These are phyloP conservation scores for Trypanosoma melophagium DNA, from an alignment of 208 protist species.

Conservation along the genomic window DNA sequence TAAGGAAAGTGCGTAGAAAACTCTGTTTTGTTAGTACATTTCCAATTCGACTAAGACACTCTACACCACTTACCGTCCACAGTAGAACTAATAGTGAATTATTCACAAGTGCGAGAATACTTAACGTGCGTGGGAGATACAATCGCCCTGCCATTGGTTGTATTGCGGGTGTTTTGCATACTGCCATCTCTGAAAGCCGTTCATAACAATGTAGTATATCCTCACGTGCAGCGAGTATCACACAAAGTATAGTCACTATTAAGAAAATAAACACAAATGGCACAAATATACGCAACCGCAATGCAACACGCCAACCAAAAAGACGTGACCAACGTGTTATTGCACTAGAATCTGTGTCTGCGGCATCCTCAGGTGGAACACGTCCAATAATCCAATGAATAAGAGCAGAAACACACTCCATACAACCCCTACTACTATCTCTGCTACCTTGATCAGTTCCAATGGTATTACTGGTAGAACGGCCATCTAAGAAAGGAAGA, in stretches of 20 bases:
- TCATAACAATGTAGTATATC: slow-evolving; percentile 11
- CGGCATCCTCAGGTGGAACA: not conserved
- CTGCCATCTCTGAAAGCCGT: slow-evolving; percentile 9
- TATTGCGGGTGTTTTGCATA: slow-evolving; percentile 2
- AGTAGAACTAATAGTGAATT: slow-evolving; percentile 12
- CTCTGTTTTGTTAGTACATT: slow-evolving; percentile 22
- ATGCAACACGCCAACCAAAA: slow-evolving; percentile 4
- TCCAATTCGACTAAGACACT: slow-evolving; percentile 19
- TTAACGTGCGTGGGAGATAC: slow-evolving; percentile 17
- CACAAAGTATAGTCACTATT: not conserved
- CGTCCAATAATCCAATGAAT: slow-evolving; percentile 10
- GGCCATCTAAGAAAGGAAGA: too few relatives aligned
- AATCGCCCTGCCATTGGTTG: not conserved
- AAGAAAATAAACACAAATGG: slow-evolving; percentile 6
- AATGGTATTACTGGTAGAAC: not conserved
- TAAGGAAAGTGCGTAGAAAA: slow-evolving; percentile 12
- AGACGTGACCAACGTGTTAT: slow-evolving; percentile 12
- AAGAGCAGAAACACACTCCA: not conserved
- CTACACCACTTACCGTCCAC: slow-evolving; percentile 15
- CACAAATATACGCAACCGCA: slow-evolving; percentile 4
- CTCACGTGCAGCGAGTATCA: not conserved
- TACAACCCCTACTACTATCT: not conserved
- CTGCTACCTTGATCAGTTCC: not conserved
- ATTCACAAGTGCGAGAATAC: slow-evolving; percentile 9
- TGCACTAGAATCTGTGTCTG: not conserved